phyloP scores from a whole-genome alignment of 2,329 filamentous ascomycete genomes.

The Rachicladosporium sp. region DNA sequence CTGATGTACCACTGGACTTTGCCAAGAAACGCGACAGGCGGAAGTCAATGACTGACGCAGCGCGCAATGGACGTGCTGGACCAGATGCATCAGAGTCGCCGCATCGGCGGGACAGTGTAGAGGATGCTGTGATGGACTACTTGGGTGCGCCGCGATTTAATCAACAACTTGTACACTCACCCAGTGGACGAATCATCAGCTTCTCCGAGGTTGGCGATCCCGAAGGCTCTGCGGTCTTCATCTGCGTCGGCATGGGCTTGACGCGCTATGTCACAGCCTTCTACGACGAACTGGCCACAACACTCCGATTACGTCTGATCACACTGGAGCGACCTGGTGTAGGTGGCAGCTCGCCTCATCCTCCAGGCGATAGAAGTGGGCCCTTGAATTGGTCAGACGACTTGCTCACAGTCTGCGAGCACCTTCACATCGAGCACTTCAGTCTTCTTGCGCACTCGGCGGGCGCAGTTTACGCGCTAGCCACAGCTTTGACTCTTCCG shows the following conservation, averaged over 20 bases:
- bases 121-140: constrained; percentile 76
- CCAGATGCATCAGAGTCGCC: constrained; percentile 38
- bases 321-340: constrained; percentile 91
- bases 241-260: constrained; percentile 94
- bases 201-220: constrained; percentile 96
- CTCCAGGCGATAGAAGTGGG: constrained; percentile 62
- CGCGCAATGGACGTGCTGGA: constrained; percentile 45
- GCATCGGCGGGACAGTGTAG: constrained; percentile 57
- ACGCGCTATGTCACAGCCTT: constrained; percentile 94
- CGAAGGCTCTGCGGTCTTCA: constrained; percentile 82
- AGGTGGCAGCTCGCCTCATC: constrained; percentile 77
- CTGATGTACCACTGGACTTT: constrained; percentile 16
- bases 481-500: constrained; percentile 87
- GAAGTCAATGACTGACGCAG: constrained; percentile 22
- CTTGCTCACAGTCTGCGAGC: constrained; percentile 85
- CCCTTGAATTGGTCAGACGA: constrained; percentile 91
- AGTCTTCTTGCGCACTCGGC: constrained; percentile 93
- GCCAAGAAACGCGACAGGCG: constrained; percentile 16
- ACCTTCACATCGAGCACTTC: constrained; percentile 86
- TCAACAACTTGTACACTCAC: constrained; percentile 75
- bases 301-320: constrained; percentile 77
- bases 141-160: constrained; percentile 71
- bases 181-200: constrained; percentile 76
- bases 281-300: constrained; percentile 87
- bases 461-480: constrained; percentile 93